Base-by-base conservation (phyloP, 2,329 filamentous ascomycete species). In the Hyphodiscus sp. region DNA sequence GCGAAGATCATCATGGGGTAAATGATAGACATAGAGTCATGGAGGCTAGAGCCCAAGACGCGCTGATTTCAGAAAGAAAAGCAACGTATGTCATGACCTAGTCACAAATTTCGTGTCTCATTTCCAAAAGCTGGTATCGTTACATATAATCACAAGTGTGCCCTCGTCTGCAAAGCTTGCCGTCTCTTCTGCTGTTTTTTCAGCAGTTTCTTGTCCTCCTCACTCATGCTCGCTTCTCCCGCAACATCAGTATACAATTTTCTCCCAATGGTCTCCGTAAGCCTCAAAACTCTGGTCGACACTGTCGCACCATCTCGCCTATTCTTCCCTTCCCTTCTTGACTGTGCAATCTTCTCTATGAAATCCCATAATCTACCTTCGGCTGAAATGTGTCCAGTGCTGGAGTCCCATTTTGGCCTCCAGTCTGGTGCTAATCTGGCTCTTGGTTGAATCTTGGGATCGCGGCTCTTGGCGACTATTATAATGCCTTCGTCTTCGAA, bases 401-500 rank as follows among this genome's bases (percentile, higher is more conserved):
- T 58, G 0, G 72, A 69, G 63, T 91, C 83, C 26, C 91, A 79
- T 8, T 76, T 70, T 0, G 89, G 88, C 23, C 79, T 78, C 91
- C 91, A 96, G 38, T 86, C 82, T 0, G 83, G 77, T 2, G 87
- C 80, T 8, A 97, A 76, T 50, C 83, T 81, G 33, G 95, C 77
- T 2, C 80, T 78, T 0, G 82, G 74, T 2, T 78, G 78, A 1
- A 77, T 71, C 59, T 86, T 86, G 30, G 77, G 63, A 57, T 86
- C 85, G 62, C 84, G 86, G 41, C 71, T 73, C 63, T 87, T 88
- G 29, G 87, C 78, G 0, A 91, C 79, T 45, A 88, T 74, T 53
- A 97, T 78, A 58, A 97, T 95, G 9, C 91, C 89, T 64, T 97
- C 92, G 65, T 96, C 90, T 62, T 91, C 85, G 65, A 95, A 95